These are phyloP conservation scores for Hylodesmum podocarpum DNA, from an alignment of 306 rosid species.

Conservation along the genomic window DNA sequence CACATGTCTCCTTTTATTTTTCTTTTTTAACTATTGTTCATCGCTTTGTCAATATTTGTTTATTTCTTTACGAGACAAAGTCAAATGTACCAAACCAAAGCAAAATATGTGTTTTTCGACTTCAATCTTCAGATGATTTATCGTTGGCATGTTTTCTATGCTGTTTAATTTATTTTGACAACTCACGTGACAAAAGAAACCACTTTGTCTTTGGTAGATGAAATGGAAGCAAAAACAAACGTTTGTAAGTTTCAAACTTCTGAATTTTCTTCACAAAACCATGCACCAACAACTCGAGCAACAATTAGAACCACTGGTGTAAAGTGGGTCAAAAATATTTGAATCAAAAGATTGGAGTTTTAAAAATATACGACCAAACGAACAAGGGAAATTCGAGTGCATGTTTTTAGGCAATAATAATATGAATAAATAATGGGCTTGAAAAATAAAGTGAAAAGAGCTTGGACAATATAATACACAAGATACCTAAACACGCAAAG, in stretches of 20 bases:
- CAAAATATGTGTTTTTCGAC: neutral
- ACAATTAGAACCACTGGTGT: neutral
- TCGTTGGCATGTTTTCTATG: neutral
- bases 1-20: neutral
- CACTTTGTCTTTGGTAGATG: neutral
- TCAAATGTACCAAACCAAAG: slow-evolving; percentile 16
- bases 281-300: neutral
- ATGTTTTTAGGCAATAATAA: neutral
- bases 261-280: neutral
- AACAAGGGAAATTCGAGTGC: neutral
- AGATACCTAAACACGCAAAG: neutral
- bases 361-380: neutral
- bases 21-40: neutral
- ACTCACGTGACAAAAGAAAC: neutral
- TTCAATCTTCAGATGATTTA: neutral
- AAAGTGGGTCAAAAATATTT: neutral
- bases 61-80: neutral
- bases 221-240: neutral
- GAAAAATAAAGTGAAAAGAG: neutral
- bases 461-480: neutral
- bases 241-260: neutral
- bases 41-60: neutral
- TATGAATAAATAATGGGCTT: neutral
- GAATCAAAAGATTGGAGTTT: neutral
- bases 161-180: neutral